Base-by-base conservation (phyloP, 108 stramenopile genomes). In the Fragilariopsis cylindrus region DNA sequence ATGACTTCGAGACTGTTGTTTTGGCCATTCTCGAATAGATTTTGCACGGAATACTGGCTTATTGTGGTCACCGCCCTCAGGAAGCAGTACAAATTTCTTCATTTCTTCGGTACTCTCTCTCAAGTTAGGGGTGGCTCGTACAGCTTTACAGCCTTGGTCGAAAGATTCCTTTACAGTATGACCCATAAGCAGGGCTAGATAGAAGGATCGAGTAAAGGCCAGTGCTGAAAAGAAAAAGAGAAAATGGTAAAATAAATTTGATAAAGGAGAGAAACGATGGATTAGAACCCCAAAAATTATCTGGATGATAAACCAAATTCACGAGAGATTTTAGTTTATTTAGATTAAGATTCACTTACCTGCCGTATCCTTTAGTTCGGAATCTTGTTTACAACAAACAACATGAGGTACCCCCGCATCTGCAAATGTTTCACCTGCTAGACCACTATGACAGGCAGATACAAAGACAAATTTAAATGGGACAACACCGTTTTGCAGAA, bases 341-440 rank as follows among this genome's bases (percentile, higher is more conserved):
- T 30, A 30, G 30, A 30, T 30, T 30, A 30, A 30, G 30, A 30
- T 30, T 30, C 2, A 2, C 30, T 30, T 30, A 30, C 30, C 30
- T 30, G 92, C 92, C 41, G 87, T 79, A 74, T 97, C 97, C 67
- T 88, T 90, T 11, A 98, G 75, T 70, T 88, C 86, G 42, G 84
- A 91, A 52, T 94, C 90, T 65, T 91, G 81, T 65, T 83, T 87
- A 49, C 96, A 94, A 56, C 93, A 95, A 18, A 98, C 96, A n/a
- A 98, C 97, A 78, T 98, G 97, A 11, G 93, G 90, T 21, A 97
- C 96, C 12, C 96, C 96, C 12, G 97, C 97, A 1, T 77, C 86
- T 19, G 93, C 92, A 72, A 98, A 97, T 2, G 96, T 96, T 62
- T 90, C 82, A 11, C 96, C 97, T 53, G 88, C 92, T 19, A 82